Percentiles rank a stretch among this genome's conserved stretches.
Conservation (phyloP, 495 filamentous ascomycete genomes). For the Penicillium lividum region DNA sequence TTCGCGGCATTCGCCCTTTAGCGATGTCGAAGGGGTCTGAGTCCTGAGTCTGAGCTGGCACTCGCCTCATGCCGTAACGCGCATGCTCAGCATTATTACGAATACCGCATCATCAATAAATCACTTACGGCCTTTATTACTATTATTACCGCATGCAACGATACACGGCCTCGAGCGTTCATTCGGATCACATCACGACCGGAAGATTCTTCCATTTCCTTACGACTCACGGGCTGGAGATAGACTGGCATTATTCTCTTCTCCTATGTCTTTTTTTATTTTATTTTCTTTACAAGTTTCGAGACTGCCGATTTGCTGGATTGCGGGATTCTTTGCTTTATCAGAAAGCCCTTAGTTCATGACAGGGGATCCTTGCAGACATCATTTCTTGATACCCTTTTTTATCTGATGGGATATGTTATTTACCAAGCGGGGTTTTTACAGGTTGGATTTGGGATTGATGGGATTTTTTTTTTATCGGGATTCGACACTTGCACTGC, state of each 20-base stretch:
- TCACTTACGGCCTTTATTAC: slow-evolving; percentile 21
- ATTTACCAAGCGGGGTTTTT: slow-evolving; percentile 20
- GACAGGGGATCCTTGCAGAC: slow-evolving; percentile 20
- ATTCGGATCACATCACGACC: slow-evolving; percentile 29
- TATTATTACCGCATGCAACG: slow-evolving; percentile 16
- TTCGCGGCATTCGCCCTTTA: slow-evolving; percentile 44
- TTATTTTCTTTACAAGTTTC: slow-evolving; percentile 12
- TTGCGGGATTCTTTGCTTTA: slow-evolving; percentile 9
- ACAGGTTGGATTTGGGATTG: slow-evolving; percentile 4
- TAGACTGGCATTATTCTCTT: slow-evolving; percentile 31
- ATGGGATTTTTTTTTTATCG: slow-evolving; percentile 8
- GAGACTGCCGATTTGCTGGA: slow-evolving; percentile 24
- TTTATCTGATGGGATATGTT: slow-evolving; percentile 17
- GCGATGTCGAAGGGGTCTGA: slow-evolving; percentile 41
- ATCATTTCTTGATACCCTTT: slow-evolving; percentile 35
- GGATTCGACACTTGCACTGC: slow-evolving; percentile 5
- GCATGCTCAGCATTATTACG: neutral
- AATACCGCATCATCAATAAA: neutral
- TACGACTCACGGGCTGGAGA: slow-evolving; percentile 33
- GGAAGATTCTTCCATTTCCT: slow-evolving; percentile 11
- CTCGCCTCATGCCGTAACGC: slow-evolving; percentile 32
- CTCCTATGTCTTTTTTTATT: slow-evolving; percentile 16
- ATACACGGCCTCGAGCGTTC: slow-evolving; percentile 29
- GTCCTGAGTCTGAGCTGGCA: slow-evolving; percentile 23
- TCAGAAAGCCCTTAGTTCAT: slow-evolving; percentile 9